A percentile compares a stretch with the other conserved stretches of the same genome.
Evolutionary conservation across 257 asterid genomes (phyloP).

Genomic region (Gentiana dahurica): DNA sequence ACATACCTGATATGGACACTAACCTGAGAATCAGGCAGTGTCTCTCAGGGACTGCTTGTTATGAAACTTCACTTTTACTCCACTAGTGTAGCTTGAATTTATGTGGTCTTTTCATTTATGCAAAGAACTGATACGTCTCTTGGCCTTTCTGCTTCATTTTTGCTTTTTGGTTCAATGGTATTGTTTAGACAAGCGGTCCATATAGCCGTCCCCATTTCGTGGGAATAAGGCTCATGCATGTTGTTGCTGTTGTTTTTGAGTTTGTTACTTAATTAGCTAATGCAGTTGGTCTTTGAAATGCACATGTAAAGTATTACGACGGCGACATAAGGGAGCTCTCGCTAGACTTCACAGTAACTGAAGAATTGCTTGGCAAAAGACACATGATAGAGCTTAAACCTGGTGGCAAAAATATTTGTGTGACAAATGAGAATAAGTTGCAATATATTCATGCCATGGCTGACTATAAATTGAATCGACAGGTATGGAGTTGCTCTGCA

Average conservation of each 20-base stretch:
- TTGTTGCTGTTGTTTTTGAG: too few species aligned
- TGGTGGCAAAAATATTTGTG: slow-evolving; percentile 75
- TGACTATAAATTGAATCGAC: slow-evolving; percentile 89
- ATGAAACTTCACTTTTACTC: not conserved
- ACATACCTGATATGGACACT: not conserved
- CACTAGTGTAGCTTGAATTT: not conserved
- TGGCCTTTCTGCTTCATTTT: not conserved
- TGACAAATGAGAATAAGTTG: slow-evolving; percentile 87
- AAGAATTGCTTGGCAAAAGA: slow-evolving; percentile 71
- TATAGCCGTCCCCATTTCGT: too few species aligned
- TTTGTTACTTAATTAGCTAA: not conserved
- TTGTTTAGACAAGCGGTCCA: not conserved
- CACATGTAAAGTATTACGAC: slow-evolving; percentile 69
- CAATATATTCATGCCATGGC: slow-evolving; percentile 97
- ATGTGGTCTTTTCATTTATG: not conserved
- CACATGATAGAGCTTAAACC: slow-evolving; percentile 80
- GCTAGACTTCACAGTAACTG: slow-evolving; percentile 93
- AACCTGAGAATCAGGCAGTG: too few species aligned
- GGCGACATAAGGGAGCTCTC: slow-evolving; percentile 76
- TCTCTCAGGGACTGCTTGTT: too few species aligned
- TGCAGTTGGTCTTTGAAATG: not conserved
- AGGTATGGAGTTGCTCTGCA: slow-evolving; percentile 37
- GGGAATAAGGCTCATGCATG: too few species aligned
- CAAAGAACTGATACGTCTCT: not conserved
- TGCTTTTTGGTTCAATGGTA: not conserved